phyloP scores from a whole-genome alignment of 2,329 filamentous ascomycete species.

The Hypoxylon sp. region DNA sequence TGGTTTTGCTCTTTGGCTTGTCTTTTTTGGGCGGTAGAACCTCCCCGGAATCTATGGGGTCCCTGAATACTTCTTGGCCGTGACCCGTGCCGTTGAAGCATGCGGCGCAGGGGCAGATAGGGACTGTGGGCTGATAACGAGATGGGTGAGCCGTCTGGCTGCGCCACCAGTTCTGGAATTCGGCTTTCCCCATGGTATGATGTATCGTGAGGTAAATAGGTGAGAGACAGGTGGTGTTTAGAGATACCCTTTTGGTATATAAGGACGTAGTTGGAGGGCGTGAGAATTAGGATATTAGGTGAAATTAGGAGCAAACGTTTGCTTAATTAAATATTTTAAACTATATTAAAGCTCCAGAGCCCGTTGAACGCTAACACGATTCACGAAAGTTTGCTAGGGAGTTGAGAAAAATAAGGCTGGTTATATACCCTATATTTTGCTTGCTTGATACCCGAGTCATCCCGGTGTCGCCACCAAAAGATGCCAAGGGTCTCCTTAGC shows the following conservation, averaged over 20 bases:
- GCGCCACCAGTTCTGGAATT: constrained; percentile 49
- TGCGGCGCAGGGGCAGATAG: constrained; percentile 50
- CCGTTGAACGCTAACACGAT: not conserved
- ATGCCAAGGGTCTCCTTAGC: constrained; percentile 33
- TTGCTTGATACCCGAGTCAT: constrained; percentile 34
- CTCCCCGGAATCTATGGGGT: constrained; percentile 39
- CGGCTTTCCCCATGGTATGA: constrained; percentile 41
- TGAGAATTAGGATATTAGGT: not conserved
- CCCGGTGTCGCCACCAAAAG: constrained; percentile 35
- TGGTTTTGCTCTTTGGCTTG: constrained; percentile 14
- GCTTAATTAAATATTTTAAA: not conserved
- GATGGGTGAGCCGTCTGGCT: constrained; percentile 46
- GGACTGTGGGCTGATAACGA: constrained; percentile 30
- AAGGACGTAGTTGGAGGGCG: not conserved
- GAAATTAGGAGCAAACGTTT: constrained; percentile 14
- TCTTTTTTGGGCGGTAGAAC: constrained; percentile 18
- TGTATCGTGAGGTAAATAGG: constrained; percentile 8
- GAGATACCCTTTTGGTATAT: not conserved
- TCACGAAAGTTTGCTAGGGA: constrained; percentile 3
- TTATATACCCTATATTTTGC: constrained; percentile 26
- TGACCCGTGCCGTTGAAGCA: constrained; percentile 49
- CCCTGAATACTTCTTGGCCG: constrained; percentile 39
- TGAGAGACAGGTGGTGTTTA: not conserved
- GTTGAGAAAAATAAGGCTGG: not conserved
- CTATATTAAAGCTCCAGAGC: not conserved